Evolutionary conservation across 2,329 filamentous ascomycete species (phyloP), one percentile per base, ranked within the genome.

Genomic region (Cordyceps javanica): DNA sequence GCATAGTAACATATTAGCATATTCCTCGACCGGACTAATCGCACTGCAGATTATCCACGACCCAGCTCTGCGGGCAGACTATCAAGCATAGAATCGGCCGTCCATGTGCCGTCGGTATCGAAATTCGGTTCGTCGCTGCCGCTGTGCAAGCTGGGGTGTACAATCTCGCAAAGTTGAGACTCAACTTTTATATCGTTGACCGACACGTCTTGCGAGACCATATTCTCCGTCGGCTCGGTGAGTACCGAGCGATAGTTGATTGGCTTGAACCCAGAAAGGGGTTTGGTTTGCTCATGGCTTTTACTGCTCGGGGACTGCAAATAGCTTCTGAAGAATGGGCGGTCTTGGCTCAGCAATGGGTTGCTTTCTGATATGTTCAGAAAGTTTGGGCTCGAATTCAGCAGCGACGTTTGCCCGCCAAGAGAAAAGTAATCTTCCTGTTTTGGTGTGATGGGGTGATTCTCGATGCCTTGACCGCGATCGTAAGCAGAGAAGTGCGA

Each of bases 221-320:
- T 14, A 61, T 59, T 62, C 25, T 61, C 61, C 25, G 58, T 38
- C 19, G 61, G 48, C 26, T 64, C 63, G 5, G 45, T 49, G 11
- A 60, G 56, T 3, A 68, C 63, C 11, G 53, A 57, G 21, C 51
- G 58, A 19, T 65, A 63, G 42, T 68, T 71, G 28, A 69, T 62
- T 9, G 69, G 62, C 11, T 67, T 66, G 55, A 73, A 71, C 5
- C 64, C 62, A 21, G 72, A 59, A 0, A 66, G 66, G 14, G 66
- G 62, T 16, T 68, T 58, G 10, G 64, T 50, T 23, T 63, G 59
- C 30, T 55, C 41, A 23, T 46, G 56, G 2, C 13, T 19, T 26
- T 36, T 41, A 16, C 25, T 32, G 19, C 26, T 62, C 6, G 62
- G 50, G 3, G 64, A 61, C 36, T 63, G 52, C 39, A 68, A 64